These are phyloP conservation scores for Lipomyces oligophaga DNA, from an alignment of 805 yeast species.

Conservation along the genomic window DNA sequence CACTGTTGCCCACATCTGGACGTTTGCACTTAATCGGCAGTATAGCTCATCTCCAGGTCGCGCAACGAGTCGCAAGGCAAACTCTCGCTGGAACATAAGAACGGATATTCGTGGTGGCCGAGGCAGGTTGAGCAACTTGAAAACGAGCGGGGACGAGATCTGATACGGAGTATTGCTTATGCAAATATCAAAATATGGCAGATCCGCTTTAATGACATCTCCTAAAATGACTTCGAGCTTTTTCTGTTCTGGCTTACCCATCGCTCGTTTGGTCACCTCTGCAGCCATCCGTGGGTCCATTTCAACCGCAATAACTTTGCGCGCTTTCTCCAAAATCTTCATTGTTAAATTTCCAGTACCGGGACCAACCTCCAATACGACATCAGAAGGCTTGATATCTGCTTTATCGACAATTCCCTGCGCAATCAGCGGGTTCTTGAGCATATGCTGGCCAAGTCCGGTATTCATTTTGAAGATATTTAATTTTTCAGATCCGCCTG, in stretches of 20 bases:
- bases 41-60: slow-evolving; percentile 94
- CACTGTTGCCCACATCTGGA: slow-evolving; percentile 99
- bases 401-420: slow-evolving; percentile 99
- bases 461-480: slow-evolving; percentile 88
- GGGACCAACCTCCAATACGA: slow-evolving; percentile 95
- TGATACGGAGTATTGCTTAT: slow-evolving; percentile 95
- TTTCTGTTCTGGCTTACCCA: slow-evolving; percentile 90
- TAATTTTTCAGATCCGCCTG: slow-evolving; percentile 13
- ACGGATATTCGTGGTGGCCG: slow-evolving; percentile 92
- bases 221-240: slow-evolving; percentile 89
- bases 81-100: slow-evolving; percentile 96
- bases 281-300: slow-evolving; percentile 99
- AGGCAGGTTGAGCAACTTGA: slow-evolving; percentile 84
- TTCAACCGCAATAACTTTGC: slow-evolving; percentile 92
- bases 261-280: slow-evolving; percentile 93
- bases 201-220: slow-evolving; percentile 91
- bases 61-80: slow-evolving; percentile 88
- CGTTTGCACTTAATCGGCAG: slow-evolving; percentile 91
- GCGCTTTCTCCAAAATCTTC: slow-evolving; percentile 83
- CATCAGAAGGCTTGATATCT: slow-evolving; percentile 83
- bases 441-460: slow-evolving; percentile 92
- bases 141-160: slow-evolving; percentile 92
- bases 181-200: slow-evolving; percentile 93
- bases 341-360: slow-evolving; percentile 98
- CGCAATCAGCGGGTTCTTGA: slow-evolving; percentile 93